These are phyloP conservation scores for Colletotrichum filicis DNA, from an alignment of 2,329 filamentous ascomycete genomes.

Conservation along the genomic window DNA sequence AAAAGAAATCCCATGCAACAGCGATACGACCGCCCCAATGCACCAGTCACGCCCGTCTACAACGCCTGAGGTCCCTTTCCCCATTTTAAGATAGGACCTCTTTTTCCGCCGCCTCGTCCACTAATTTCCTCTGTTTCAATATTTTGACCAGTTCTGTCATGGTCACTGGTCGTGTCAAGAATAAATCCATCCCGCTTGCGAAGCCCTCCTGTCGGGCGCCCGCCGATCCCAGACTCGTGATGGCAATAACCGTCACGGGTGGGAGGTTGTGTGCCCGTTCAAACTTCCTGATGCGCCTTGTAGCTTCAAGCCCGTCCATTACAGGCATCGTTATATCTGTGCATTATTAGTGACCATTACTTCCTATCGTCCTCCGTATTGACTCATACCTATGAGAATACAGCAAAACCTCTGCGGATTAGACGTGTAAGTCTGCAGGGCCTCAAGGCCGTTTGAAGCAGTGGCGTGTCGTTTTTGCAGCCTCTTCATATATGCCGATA, in stretches of 20 bases:
- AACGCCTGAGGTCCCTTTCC: not conserved
- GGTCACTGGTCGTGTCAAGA: constrained; percentile 57
- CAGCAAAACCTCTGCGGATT: constrained; percentile 31
- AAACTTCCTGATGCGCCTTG: constrained; percentile 51
- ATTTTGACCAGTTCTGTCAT: constrained; percentile 44
- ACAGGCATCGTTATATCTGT: constrained; percentile 59
- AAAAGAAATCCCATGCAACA: not conserved
- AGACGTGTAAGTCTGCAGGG: constrained; percentile 43
- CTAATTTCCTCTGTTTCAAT: constrained; percentile 23
- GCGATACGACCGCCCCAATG: not conserved
- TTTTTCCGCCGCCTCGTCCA: constrained; percentile 21
- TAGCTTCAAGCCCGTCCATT: constrained; percentile 54
- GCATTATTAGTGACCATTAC: not conserved
- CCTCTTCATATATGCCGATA: constrained; percentile 49
- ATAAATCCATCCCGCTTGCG: constrained; percentile 56
- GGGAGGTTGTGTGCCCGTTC: constrained; percentile 50
- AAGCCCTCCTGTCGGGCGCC: constrained; percentile 57
- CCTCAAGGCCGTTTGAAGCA: constrained; percentile 56
- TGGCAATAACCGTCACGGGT: constrained; percentile 54
- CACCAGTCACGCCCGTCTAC: not conserved
- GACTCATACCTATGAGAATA: constrained; percentile 33
- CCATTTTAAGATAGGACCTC: not conserved
- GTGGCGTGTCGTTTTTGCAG: constrained; percentile 48
- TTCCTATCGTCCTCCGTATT: fast-evolving
- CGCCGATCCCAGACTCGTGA: constrained; percentile 55